Conservation (phyloP, 257 asterid species). For the Solanum pennellii region DNA sequence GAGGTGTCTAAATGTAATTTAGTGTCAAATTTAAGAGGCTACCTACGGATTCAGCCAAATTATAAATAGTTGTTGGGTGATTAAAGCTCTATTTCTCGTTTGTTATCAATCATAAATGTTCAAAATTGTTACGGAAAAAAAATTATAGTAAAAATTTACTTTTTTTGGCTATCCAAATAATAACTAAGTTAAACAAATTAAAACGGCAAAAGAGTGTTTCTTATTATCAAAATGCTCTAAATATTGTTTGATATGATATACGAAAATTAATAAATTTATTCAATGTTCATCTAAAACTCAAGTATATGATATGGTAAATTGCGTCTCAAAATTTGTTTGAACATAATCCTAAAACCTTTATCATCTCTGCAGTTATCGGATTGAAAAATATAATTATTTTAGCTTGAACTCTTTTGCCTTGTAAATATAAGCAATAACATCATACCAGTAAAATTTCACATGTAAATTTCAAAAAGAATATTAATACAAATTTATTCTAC, state of each 20-base stretch:
- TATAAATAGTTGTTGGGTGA: too few species aligned
- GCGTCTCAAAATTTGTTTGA: background rate
- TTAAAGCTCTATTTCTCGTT: too few species aligned
- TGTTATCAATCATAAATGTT: too few species aligned
- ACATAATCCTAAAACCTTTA: accelerated
- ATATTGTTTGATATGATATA: background rate
- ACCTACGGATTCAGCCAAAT: too few species aligned
- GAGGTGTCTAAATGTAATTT: too few species aligned
- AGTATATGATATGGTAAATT: background rate
- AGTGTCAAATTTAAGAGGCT: too few species aligned
- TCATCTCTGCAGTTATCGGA: background rate
- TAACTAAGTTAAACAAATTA: background rate
- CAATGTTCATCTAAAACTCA: background rate
- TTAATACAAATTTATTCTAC: background rate
- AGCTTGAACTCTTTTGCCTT: accelerated
- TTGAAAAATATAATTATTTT: background rate
- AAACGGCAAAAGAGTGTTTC: background rate
- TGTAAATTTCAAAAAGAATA: accelerated
- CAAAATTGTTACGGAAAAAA: too few species aligned
- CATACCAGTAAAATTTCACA: background rate
- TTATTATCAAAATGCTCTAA: background rate
- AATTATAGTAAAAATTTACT: too few species aligned
- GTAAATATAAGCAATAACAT: background rate
- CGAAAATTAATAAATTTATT: background rate
- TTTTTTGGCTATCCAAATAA: background rate